These are phyloP conservation scores for Saccharomycopsis fermentans DNA, from an alignment of 805 yeast genomes.

Conservation along the genomic window DNA sequence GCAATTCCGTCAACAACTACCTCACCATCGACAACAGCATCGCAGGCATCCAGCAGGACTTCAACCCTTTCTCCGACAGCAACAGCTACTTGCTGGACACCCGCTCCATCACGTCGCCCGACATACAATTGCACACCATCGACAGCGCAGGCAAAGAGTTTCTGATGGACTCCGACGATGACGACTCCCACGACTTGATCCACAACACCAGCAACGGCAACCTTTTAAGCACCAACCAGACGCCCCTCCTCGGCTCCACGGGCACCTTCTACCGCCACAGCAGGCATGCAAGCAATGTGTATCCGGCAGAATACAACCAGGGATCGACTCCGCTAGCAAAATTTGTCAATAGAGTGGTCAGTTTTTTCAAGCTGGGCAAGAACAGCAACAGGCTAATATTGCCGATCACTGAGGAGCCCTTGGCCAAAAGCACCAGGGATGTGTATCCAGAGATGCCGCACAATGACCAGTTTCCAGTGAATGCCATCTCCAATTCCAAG, in stretches of 20 bases:
- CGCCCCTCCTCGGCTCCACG: not conserved
- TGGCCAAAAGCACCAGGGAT: slow-evolving; percentile 23
- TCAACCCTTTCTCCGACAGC: slow-evolving; percentile 18
- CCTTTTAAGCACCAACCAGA: not conserved
- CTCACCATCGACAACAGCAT: slow-evolving; percentile 14
- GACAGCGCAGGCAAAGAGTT: not conserved
- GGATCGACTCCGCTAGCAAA: not conserved
- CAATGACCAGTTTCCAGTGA: slow-evolving; percentile 40
- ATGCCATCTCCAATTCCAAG: slow-evolving; percentile 88
- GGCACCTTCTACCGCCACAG: not conserved
- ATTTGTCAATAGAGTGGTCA: not conserved
- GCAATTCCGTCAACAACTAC: slow-evolving; percentile 2
- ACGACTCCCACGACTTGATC: slow-evolving; percentile 11
- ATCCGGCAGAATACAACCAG: not conserved
- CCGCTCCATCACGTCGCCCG: not conserved
- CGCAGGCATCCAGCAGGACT: slow-evolving; percentile 19
- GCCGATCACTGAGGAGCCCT: slow-evolving; percentile 4
- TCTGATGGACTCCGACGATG: not conserved
- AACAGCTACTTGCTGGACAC: not conserved
- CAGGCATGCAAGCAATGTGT: not conserved
- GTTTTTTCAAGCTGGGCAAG: not conserved
- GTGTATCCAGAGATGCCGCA: slow-evolving; percentile 35
- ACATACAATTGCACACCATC: slow-evolving; percentile 18
- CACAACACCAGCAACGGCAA: not conserved
- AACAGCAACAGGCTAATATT: not conserved